Base-by-base conservation (phyloP, 257 asterid genomes). In the Plantago major region DNA sequence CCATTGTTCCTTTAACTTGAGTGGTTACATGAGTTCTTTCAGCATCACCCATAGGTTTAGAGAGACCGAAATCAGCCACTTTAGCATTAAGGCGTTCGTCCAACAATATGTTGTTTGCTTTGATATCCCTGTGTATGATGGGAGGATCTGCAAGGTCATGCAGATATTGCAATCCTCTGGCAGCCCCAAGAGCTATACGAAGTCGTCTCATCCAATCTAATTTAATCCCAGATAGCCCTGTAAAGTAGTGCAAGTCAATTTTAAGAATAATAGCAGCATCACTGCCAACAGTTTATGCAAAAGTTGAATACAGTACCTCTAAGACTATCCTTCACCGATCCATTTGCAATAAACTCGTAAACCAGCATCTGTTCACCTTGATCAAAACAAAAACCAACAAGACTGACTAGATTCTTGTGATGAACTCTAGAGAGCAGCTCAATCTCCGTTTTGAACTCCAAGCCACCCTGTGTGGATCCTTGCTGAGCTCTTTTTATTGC, bases 1-100 rank as follows among this genome's bases (percentile, higher is more conserved):
- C 99, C 97, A 84, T 84, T 66, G 99, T 93, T 74, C 97, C 99
- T 81, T 93, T 93, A 42, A 93, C 97, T 79, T 93, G 96, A 71
- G 99, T 93, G 57, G 97, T 86, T 22, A 93, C 78, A 64, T 93
- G 94, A 50, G 80, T 80, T 73, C 55, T 71, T 26, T 84, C 97
- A 11, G 74, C 50, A 52, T 86, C 94, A 42, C 78, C 69, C 71
- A 83, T 65, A 10, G 72, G 90, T 79, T 87, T 89, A 22, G 97
- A 92, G 74, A 93, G 84, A 62, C 99, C 99, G 19, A 93, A 93
- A 83, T 89, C 97, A 3, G 97, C 94, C 44, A 89, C 97, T 85
- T 89, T 87, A 5, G 99, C 99, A 10, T 49, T 87, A 60, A 89
- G 49, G 15, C 82, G 81, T 17, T 84, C 85, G 46, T 93, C 99